phyloP scores from a whole-genome alignment of 129 eudicot species.

The Glebionis coronaria region DNA sequence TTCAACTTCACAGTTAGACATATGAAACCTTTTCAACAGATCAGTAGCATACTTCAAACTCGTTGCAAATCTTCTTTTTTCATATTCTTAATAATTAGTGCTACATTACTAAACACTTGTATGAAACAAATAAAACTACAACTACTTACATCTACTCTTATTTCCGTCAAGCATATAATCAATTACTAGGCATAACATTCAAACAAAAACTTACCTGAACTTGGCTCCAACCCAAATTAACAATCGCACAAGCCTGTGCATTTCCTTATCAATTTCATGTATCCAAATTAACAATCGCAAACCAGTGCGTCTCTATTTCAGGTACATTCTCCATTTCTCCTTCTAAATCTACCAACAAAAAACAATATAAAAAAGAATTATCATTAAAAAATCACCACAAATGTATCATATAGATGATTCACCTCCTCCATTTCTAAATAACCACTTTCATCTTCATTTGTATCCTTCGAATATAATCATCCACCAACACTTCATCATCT shows the following conservation, averaged over 20 bases:
- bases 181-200: no score
- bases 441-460: constrained; percentile 42
- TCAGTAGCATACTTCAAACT: no score
- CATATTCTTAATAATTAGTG: no score
- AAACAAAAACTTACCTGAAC: constrained; percentile 53
- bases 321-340: constrained; percentile 82
- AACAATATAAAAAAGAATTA: neutral
- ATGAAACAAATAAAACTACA: no score
- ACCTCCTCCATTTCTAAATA: constrained; percentile 51
- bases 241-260: constrained; percentile 79
- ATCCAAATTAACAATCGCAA: constrained; percentile 88
- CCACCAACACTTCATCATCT: constrained; percentile 27
- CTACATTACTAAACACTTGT: no score
- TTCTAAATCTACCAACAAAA: constrained; percentile 28
- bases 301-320: constrained; percentile 73
- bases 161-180: no score
- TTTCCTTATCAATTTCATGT: constrained; percentile 82
- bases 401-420: neutral
- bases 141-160: no score
- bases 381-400: no score
- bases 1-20: no score
- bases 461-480: constrained; percentile 44
- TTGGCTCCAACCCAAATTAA: constrained; percentile 85
- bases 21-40: no score
- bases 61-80: no score